Percentiles rank a stretch among this genome's conserved stretches.
Evolutionary conservation across 2,329 filamentous ascomycete genomes (phyloP).

Genomic region (Aciculosporium take): DNA sequence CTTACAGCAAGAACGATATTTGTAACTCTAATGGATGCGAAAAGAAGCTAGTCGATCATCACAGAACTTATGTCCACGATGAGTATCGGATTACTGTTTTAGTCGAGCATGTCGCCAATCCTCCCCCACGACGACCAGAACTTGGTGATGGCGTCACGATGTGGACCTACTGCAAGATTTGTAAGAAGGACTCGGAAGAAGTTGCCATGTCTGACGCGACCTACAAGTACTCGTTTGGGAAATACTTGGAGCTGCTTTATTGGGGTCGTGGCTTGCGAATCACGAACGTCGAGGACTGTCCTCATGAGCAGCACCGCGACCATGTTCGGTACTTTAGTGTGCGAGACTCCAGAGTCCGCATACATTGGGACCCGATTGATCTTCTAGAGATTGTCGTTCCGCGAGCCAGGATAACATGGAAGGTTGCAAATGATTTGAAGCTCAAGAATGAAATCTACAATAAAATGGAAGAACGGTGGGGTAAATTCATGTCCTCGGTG

Average conservation of each 20-base stretch:
- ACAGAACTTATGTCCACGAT: slow-evolving; percentile 92
- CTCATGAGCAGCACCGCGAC: slow-evolving; percentile 84
- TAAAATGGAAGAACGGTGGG: slow-evolving; percentile 68
- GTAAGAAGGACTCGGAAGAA: slow-evolving; percentile 77
- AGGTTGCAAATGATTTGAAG: slow-evolving; percentile 83
- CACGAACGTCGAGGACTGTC: slow-evolving; percentile 55
- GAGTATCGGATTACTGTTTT: slow-evolving; percentile 87
- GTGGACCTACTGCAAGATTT: slow-evolving; percentile 95
- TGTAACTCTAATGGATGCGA: slow-evolving; percentile 80
- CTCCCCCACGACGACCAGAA: slow-evolving; percentile 26
- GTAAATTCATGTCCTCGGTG: slow-evolving; percentile 77
- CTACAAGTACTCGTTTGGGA: slow-evolving; percentile 97
- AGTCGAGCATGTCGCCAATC: slow-evolving; percentile 47
- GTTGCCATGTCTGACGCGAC: slow-evolving; percentile 86
- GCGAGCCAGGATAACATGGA: slow-evolving; percentile 84
- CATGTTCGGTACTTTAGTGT: slow-evolving; percentile 89
- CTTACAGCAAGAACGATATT: slow-evolving; percentile 56
- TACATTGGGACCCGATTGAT: slow-evolving; percentile 87
- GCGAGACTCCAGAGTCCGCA: slow-evolving; percentile 68
- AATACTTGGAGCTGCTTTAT: slow-evolving; percentile 94
- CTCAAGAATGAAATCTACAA: slow-evolving; percentile 86
- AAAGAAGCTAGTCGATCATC: slow-evolving; percentile 78
- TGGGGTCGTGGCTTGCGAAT: slow-evolving; percentile 78
- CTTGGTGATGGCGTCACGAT: slow-evolving; percentile 60
- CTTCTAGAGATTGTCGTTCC: slow-evolving; percentile 91